These are phyloP conservation scores for Schizophyllum commune DNA, from an alignment of 1,284 basidiomycete genomes.

Conservation along the genomic window DNA sequence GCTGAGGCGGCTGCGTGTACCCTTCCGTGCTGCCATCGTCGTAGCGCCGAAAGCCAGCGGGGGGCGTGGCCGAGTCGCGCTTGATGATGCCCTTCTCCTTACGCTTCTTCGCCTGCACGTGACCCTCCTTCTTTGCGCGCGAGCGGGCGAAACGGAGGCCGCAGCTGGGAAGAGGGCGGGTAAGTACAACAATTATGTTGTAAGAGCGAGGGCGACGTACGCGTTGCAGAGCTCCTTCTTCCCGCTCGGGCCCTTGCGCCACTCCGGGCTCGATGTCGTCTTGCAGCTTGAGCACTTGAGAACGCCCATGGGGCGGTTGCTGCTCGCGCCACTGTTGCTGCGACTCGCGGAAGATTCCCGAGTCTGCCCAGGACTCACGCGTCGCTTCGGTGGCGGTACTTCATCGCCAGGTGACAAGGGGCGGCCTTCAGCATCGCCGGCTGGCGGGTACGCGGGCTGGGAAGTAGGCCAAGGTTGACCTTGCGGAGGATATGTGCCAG, in stretches of 20 bases:
- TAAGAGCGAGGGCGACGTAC: constrained; percentile 41
- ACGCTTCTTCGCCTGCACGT: constrained; percentile 29
- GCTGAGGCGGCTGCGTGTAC: background rate
- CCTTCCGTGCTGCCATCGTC: background rate
- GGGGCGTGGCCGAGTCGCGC: constrained; percentile 34
- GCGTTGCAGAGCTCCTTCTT: constrained; percentile 93
- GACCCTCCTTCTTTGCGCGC: constrained; percentile 75
- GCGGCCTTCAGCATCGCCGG: constrained; percentile 27
- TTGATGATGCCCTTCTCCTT: constrained; percentile 37
- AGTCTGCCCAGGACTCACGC: constrained; percentile 37
- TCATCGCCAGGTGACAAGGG: constrained; percentile 10
- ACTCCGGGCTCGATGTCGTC: constrained; percentile 83
- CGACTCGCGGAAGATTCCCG: constrained; percentile 30
- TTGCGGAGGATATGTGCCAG: constrained; percentile 36
- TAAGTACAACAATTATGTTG: constrained; percentile 16
- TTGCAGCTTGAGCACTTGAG: constrained; percentile 78
- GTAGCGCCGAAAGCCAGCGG: constrained; percentile 12
- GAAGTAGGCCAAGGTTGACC: constrained; percentile 26
- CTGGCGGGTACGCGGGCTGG: constrained; percentile 24
- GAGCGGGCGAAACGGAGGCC: constrained; percentile 76
- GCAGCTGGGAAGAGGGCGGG: constrained; percentile 41
- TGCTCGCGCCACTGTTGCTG: constrained; percentile 9
- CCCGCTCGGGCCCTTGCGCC: constrained; percentile 87
- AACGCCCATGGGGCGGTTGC: constrained; percentile 66
- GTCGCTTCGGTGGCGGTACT: constrained; percentile 59